Evolutionary conservation across 148 eudicot genomes (phyloP).

Genomic region (Pharnaceum exiguum): DNA sequence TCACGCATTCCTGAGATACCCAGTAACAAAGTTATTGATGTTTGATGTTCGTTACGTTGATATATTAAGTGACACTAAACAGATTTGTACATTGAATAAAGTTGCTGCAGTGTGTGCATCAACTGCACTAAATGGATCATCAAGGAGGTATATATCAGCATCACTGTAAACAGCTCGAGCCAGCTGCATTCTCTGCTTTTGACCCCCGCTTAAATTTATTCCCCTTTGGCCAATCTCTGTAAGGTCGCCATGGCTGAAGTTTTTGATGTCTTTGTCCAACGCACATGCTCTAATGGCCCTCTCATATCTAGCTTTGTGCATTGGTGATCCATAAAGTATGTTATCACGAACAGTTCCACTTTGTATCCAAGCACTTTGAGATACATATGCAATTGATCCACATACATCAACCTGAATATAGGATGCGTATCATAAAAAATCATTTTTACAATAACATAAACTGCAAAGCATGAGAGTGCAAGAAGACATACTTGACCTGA

Average conservation of each 20-base stretch:
- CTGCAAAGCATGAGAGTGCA: background rate
- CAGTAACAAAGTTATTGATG: too few relatives aligned
- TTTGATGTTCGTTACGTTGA: too few relatives aligned
- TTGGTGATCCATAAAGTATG: conserved; percentile 28
- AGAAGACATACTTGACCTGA: conserved; percentile 46
- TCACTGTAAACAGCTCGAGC: conserved; percentile 38
- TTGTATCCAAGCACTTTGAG: conserved; percentile 43
- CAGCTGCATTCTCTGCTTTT: conserved; percentile 36
- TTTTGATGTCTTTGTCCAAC: conserved; percentile 22
- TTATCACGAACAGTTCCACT: conserved; percentile 38
- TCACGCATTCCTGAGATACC: conserved; percentile 51
- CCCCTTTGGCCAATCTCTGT: conserved; percentile 37
- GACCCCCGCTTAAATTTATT: conserved; percentile 40
- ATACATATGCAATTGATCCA: conserved; percentile 34
- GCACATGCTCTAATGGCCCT: conserved; percentile 23
- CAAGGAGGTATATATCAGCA: conserved; percentile 27
- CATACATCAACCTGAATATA: conserved; percentile 19
- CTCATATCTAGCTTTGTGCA: conserved; percentile 20
- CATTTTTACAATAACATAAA: background rate
- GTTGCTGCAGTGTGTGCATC: conserved; percentile 39
- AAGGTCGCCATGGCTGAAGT: conserved; percentile 27
- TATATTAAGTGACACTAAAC: too few relatives aligned
- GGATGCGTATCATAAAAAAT: background rate
- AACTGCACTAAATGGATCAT: conserved; percentile 30
- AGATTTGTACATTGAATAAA: conserved; percentile 24